A percentile compares a stretch with the other conserved stretches of the same genome.
These are phyloP conservation scores for Saccharomycopsis hybrid DNA, from an alignment of 1,139 yeast genomes.

Conservation along the genomic window DNA sequence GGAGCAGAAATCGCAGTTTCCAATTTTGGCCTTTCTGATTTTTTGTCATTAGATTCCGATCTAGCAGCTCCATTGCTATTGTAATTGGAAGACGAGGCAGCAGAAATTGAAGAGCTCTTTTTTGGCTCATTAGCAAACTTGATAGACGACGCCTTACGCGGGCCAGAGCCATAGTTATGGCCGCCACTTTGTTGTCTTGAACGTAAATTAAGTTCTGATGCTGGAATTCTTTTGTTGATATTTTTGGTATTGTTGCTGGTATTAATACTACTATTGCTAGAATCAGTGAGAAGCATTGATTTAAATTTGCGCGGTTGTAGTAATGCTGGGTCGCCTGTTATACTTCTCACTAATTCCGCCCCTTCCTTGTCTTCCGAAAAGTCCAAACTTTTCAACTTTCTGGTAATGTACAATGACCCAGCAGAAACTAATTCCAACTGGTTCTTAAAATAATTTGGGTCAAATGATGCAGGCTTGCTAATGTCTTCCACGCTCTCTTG, in stretches of 20 bases:
- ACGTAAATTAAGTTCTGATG: slow-evolving; percentile 9
- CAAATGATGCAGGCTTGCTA: too few species aligned
- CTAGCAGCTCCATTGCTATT: too few species aligned
- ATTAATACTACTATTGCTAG: background rate
- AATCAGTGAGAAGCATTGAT: slow-evolving; percentile 18
- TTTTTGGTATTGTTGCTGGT: background rate
- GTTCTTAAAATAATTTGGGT: slow-evolving; percentile 33
- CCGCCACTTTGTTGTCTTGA: too few species aligned
- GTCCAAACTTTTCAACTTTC: slow-evolving; percentile 34
- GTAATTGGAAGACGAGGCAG: background rate
- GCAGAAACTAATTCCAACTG: slow-evolving; percentile 35
- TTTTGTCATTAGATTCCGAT: too few species aligned
- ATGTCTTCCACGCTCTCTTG: slow-evolving; percentile 28
- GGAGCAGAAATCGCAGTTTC: slow-evolving; percentile 6
- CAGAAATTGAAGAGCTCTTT: background rate
- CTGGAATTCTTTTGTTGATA: slow-evolving; percentile 14
- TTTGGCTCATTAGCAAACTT: too few species aligned
- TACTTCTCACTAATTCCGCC: slow-evolving; percentile 39
- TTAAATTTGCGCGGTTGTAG: slow-evolving; percentile 14
- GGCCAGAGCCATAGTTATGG: too few species aligned
- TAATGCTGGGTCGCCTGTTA: slow-evolving; percentile 33
- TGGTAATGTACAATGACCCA: slow-evolving; percentile 35
- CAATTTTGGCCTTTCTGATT: slow-evolving; percentile 3
- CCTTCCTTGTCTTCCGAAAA: slow-evolving; percentile 41
- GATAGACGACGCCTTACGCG: too few species aligned